phyloP scores from a whole-genome alignment of 176 grass and related monocot species.

The Juncus inflexus region DNA sequence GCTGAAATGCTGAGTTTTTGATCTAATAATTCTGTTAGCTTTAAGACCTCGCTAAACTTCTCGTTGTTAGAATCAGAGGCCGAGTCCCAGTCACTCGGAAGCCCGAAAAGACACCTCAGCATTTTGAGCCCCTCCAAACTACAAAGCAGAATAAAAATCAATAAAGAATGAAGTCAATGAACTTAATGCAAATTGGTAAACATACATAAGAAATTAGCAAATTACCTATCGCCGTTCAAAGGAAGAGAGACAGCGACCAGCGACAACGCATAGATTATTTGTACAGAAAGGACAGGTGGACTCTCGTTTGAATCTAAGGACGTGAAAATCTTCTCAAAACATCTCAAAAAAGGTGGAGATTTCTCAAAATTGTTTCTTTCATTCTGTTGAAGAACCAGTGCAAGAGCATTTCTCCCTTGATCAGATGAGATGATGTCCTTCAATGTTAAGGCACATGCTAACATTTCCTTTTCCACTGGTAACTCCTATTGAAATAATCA shows the following conservation, averaged over 20 bases:
- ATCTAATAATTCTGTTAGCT: slow-evolving; percentile 49
- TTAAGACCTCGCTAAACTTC: slow-evolving; percentile 39
- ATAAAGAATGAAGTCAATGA: slow-evolving; percentile 1
- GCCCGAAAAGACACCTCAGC: slow-evolving; percentile 75
- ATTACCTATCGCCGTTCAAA: slow-evolving; percentile 57
- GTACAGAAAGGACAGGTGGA: slow-evolving; percentile 41
- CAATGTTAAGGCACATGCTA: slow-evolving; percentile 72
- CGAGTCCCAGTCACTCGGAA: slow-evolving; percentile 41
- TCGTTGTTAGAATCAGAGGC: slow-evolving; percentile 38
- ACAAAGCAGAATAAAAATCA: slow-evolving; percentile 12
- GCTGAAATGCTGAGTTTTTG: slow-evolving; percentile 34
- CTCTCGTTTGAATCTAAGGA: slow-evolving; percentile 38
- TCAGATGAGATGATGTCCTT: slow-evolving; percentile 68
- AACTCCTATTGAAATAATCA: slow-evolving; percentile 47
- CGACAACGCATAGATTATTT: slow-evolving; percentile 61
- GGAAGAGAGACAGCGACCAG: slow-evolving; percentile 52
- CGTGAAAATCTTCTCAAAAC: slow-evolving; percentile 40
- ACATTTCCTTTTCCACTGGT: slow-evolving; percentile 67
- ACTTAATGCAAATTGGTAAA: not conserved
- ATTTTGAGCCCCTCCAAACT: slow-evolving; percentile 62
- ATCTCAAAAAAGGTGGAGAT: slow-evolving; percentile 32
- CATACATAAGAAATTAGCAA: not conserved
- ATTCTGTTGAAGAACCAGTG: slow-evolving; percentile 25
- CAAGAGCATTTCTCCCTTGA: slow-evolving; percentile 48
- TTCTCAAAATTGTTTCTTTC: slow-evolving; percentile 27